Conservation (phyloP, 2,329 filamentous ascomycete species). For the Monilinia fructicola region DNA sequence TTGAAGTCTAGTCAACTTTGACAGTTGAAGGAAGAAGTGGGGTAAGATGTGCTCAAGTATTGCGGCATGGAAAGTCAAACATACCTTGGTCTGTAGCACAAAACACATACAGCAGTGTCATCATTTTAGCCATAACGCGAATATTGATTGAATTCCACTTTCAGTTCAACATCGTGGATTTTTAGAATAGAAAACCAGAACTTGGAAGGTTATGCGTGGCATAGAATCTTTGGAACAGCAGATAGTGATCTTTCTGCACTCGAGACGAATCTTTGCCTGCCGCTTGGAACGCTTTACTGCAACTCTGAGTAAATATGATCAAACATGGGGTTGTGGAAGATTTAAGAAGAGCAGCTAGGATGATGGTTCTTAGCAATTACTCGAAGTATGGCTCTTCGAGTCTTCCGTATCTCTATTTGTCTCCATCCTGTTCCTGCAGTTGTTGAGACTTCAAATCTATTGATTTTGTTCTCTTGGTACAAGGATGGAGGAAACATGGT, state of each 20-base stretch:
- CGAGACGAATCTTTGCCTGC: background rate
- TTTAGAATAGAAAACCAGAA: background rate
- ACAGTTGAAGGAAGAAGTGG: background rate
- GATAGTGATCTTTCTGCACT: background rate
- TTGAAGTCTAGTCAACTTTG: background rate
- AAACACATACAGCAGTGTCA: background rate
- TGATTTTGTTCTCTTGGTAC: background rate
- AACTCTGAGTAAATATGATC: no score
- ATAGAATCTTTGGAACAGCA: background rate
- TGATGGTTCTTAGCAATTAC: background rate
- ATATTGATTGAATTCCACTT: background rate
- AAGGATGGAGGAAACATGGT: background rate
- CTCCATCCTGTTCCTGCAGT: background rate
- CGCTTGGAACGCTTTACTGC: no score
- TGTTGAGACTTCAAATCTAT: background rate
- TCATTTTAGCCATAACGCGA: background rate
- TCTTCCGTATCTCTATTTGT: background rate
- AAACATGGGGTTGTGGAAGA: no score
- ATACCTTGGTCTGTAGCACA: background rate
- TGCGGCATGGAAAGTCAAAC: background rate
- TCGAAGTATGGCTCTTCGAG: background rate
- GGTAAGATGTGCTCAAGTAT: background rate
- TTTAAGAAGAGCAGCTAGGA: no score
- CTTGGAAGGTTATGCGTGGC: background rate
- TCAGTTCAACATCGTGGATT: background rate